Evolutionary conservation across 169 alveolate genomes (phyloP).

Genomic region (Eimeria sp.): DNA sequence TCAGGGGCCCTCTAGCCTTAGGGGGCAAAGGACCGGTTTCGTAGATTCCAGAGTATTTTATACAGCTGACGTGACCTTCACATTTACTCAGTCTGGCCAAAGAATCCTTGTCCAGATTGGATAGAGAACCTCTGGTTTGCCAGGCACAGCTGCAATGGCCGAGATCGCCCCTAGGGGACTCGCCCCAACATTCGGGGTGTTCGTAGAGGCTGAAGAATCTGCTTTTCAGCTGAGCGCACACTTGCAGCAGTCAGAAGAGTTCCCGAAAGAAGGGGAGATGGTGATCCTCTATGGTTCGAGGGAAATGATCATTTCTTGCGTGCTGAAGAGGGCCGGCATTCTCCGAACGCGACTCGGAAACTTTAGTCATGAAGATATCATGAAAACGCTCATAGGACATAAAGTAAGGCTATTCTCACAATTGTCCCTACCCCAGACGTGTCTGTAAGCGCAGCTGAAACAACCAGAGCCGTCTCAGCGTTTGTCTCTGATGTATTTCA

Average conservation of each 20-base stretch:
- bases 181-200: not conserved
- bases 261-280: conserved; percentile 80
- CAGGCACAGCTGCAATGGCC: not conserved
- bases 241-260: not conserved
- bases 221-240: not conserved
- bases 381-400: conserved; percentile 74
- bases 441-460: not conserved
- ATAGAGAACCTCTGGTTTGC: not conserved
- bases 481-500: not conserved
- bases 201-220: not conserved
- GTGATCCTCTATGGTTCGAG: conserved; percentile 80
- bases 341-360: conserved; percentile 77
- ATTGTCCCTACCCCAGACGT: not conserved
- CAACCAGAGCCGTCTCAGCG: not conserved
- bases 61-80: not conserved
- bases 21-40: not conserved
- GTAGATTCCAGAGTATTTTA: not conserved
- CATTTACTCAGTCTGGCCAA: not conserved
- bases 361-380: conserved; percentile 79
- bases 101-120: not conserved
- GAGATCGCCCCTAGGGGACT: not conserved
- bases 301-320: conserved; percentile 29
- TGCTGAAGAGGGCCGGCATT: conserved; percentile 45
- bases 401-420: conserved; percentile 19
- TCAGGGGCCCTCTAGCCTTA: not conserved